These are phyloP conservation scores for Claviceps sp. DNA, from an alignment of 2,329 filamentous ascomycete genomes.

Conservation along the genomic window DNA sequence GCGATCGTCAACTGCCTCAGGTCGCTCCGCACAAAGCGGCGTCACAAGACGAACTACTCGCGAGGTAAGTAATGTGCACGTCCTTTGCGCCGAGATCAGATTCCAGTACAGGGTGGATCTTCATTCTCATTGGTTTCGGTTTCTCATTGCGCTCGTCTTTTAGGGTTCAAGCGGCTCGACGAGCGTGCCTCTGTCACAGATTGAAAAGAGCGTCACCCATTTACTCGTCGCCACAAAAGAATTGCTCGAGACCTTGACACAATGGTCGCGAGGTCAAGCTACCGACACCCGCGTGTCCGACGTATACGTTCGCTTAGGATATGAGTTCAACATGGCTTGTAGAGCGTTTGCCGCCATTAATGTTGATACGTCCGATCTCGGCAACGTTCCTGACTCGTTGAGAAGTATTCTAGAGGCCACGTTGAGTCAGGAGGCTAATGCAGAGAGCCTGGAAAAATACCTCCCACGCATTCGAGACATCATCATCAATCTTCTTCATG, in stretches of 20 bases:
- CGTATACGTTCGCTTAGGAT: slow-evolving; percentile 91
- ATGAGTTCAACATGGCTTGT: slow-evolving; percentile 98
- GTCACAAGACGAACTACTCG: slow-evolving; percentile 19
- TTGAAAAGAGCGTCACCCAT: slow-evolving; percentile 97
- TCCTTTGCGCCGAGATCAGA: neutral
- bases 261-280: slow-evolving; percentile 89
- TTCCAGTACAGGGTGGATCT: neutral
- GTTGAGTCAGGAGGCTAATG: slow-evolving; percentile 87
- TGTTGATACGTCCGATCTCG: slow-evolving; percentile 85
- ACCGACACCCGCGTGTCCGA: slow-evolving; percentile 94
- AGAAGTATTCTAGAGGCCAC: slow-evolving; percentile 89
- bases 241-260: slow-evolving; percentile 88
- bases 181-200: slow-evolving; percentile 71
- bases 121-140: neutral
- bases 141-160: slow-evolving; percentile 2
- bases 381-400: slow-evolving; percentile 85
- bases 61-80: slow-evolving; percentile 17
- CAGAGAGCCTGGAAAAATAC: slow-evolving; percentile 86
- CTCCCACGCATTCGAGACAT: slow-evolving; percentile 92
- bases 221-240: slow-evolving; percentile 96
- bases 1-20: slow-evolving; percentile 53
- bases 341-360: slow-evolving; percentile 94
- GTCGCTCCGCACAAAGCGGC: slow-evolving; percentile 39
- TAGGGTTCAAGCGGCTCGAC: slow-evolving; percentile 42
- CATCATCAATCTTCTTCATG: slow-evolving; percentile 93